phyloP scores from a whole-genome alignment of 768 basidiomycete genomes.

The Glaciozyma antarctica region DNA sequence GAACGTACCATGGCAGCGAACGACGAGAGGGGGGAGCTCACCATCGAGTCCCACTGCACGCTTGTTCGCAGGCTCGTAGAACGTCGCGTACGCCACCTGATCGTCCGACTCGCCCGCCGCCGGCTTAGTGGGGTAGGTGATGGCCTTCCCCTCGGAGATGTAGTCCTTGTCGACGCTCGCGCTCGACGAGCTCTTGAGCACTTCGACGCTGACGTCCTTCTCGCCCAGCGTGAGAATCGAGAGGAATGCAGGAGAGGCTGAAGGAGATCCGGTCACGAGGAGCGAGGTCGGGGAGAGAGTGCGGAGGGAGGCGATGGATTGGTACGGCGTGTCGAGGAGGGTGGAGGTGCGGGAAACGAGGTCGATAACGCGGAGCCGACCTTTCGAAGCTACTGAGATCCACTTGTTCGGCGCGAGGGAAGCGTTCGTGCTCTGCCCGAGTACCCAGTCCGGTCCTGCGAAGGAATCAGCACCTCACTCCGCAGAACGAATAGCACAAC shows the following conservation, averaged over 20 bases:
- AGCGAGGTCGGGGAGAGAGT: constrained; percentile 10
- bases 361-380: constrained; percentile 12
- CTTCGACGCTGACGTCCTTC: background rate
- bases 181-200: constrained; percentile 15
- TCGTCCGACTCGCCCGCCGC: background rate
- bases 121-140: constrained; percentile 13
- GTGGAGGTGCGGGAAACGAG: constrained; percentile 1
- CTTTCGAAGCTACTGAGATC: constrained; percentile 13
- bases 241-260: constrained; percentile 5
- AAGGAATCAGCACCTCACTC: background rate
- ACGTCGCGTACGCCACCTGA: constrained; percentile 46
- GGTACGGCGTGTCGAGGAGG: constrained; percentile 10
- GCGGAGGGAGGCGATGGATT: constrained; percentile 5
- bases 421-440: constrained; percentile 19
- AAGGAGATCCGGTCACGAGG: constrained; percentile 8
- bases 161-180: constrained; percentile 21
- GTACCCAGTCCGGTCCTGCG: constrained; percentile 19
- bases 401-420: constrained; percentile 5
- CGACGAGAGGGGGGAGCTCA: constrained; percentile 60
- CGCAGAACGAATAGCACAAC: background rate
- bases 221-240: constrained; percentile 10
- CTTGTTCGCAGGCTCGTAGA: constrained; percentile 60
- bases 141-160: constrained; percentile 11
- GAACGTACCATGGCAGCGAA: constrained; percentile 51
- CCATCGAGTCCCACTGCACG: constrained; percentile 47